Evolutionary conservation across 2,329 filamentous ascomycete genomes (phyloP), one percentile per base, ranked within the genome.

Genomic region (Coniochaeta sp.): DNA sequence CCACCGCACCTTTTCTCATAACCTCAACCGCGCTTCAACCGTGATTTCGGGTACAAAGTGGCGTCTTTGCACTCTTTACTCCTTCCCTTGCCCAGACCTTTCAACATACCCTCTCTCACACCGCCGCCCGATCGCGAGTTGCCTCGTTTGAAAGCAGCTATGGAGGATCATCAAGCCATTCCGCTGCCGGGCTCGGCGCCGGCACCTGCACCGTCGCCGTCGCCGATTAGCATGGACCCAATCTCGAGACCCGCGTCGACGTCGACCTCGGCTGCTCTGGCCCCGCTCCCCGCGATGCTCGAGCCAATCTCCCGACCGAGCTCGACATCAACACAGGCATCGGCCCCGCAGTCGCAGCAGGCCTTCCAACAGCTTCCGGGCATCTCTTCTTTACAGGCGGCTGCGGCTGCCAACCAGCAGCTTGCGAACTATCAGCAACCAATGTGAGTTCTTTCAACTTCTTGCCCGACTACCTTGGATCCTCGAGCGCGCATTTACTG

Each of bases 241-340:
- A 34, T 56, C 14, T 36, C 54, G 22, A 36, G 47, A 52, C 47
- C 47, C 22, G 22, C 22, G 22, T 47, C 43, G 43, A 47, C n/a
- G 11, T 33, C 31, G 31, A 11, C 31, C 6, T 33, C 31, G 31
- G 11, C 34, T 31, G 47, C 22, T 24, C 47, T 24, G 19, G 47
- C 47, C 14, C 47, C 26, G 17, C 3, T 52, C 40, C 72, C 75
- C 54, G 63, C 71, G 38, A 70, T 71, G 11, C 68, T 77, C 47
- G 81, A 84, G 63, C 73, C 77, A 19, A 77, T 81, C 61, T 81
- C 81, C 33, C 75, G 77, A 64, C 79, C 79, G 24, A 77, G 75
- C 65, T 81, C 81, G 34, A 77, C 77, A 2, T 80, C 81, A 3
- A 78, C 79, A 1, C 73, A 76, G 22, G 77, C 78, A 40, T 70